These are phyloP conservation scores for Microcos paniculata DNA, from an alignment of 345 rosid species.

Conservation along the genomic window DNA sequence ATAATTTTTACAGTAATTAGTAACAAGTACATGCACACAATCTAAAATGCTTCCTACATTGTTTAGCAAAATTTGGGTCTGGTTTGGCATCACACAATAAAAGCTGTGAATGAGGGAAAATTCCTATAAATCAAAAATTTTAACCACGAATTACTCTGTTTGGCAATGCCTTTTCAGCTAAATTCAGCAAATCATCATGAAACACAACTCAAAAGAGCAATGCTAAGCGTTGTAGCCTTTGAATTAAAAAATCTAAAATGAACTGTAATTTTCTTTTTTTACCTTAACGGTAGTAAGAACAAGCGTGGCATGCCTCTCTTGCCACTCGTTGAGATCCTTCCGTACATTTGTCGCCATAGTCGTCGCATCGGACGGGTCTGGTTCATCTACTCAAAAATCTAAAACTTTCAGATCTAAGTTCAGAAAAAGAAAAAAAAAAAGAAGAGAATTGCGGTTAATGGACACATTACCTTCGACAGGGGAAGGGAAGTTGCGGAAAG, in stretches of 20 bases:
- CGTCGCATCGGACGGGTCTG: constrained; percentile 41
- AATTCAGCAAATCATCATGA: background rate
- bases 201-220: background rate
- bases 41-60: background rate
- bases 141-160: background rate
- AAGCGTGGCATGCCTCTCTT: constrained; percentile 92
- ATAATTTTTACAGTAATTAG: background rate
- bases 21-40: background rate
- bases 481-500: constrained; percentile 80
- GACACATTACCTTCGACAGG: constrained; percentile 16
- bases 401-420: background rate
- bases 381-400: constrained; percentile 35
- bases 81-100: background rate
- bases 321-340: constrained; percentile 93
- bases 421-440: background rate
- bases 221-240: background rate
- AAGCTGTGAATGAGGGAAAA: background rate
- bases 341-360: constrained; percentile 64
- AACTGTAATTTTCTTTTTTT: background rate
- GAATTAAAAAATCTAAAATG: background rate
- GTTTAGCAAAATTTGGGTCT: background rate
- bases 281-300: constrained; percentile 93
- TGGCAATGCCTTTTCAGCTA: background rate
- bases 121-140: background rate
- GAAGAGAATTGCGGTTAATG: background rate